A percentile compares a stretch with the other conserved stretches of the same genome.
Conservation (phyloP, 2,329 filamentous ascomycete species). For the Cryphonectria japonica region DNA sequence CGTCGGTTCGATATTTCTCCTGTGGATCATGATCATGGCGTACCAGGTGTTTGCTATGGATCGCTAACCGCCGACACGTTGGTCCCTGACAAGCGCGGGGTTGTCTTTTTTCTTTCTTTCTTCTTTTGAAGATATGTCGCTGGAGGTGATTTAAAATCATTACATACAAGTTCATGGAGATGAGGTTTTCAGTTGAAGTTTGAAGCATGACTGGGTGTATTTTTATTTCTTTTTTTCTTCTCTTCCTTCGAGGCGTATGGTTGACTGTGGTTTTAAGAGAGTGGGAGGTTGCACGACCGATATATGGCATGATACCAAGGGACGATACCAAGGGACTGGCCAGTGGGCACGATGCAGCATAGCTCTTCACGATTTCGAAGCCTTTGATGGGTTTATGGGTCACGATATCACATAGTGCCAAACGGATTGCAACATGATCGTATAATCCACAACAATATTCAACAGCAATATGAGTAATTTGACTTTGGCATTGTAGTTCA, state of each 20-base stretch:
- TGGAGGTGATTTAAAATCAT: not conserved
- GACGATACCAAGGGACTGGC: not conserved
- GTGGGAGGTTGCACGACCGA: not conserved
- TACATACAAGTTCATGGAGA: not conserved
- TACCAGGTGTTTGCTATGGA: conserved; percentile 62
- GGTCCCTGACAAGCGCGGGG: conserved; percentile 13
- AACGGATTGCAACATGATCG: not conserved
- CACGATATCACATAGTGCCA: not conserved
- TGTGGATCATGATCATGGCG: conserved; percentile 73
- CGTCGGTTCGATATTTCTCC: conserved; percentile 61
- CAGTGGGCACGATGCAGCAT: not conserved
- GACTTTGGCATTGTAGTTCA: not conserved
- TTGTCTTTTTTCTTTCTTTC: not conserved
- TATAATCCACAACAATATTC: not conserved
- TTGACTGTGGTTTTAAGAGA: not conserved
- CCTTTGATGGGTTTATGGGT: not conserved
- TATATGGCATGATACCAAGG: not conserved
- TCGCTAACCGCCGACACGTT: conserved; percentile 29
- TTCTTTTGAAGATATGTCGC: not conserved
- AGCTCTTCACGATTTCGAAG: not conserved
- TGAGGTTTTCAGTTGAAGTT: not conserved
- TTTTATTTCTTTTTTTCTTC: no score
- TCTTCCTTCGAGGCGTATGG: not conserved
- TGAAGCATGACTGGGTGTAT: not conserved
- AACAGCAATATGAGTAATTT: not conserved